Conservation (phyloP, 345 rosid genomes). For the Gossypium anomalum region DNA sequence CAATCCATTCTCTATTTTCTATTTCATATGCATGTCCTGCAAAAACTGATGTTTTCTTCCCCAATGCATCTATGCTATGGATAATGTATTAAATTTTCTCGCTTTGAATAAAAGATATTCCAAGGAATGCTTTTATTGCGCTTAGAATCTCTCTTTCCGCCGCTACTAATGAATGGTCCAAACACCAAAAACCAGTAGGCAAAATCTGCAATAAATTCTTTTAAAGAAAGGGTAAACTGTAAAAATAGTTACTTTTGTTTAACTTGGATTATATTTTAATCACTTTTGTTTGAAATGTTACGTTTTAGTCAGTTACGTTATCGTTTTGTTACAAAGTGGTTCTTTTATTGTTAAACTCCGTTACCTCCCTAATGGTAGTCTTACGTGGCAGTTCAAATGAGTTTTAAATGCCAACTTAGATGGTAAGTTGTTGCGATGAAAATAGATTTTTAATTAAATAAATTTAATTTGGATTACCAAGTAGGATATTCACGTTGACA, state of each 20-base stretch:
- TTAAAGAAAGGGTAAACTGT: not conserved
- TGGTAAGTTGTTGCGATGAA: no score
- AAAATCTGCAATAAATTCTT: not conserved
- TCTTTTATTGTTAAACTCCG: fast-evolving
- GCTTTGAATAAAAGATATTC: not conserved
- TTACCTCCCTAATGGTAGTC: no score
- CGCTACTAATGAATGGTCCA: not conserved
- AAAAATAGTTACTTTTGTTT: no score
- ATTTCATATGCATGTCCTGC: not conserved
- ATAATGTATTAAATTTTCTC: not conserved
- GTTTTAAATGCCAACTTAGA: no score
- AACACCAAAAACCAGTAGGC: not conserved
- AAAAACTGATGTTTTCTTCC: no score
- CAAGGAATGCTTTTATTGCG: not conserved
- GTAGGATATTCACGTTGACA: fast-evolving
- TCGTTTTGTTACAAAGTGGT: no score
- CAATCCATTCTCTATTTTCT: not conserved
- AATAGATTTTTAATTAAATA: no score
- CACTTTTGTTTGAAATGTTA: no score
- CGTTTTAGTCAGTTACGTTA: no score
- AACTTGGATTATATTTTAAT: no score
- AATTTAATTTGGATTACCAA: no score
- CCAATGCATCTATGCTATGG: not conserved
- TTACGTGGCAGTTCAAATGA: no score
- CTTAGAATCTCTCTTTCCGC: not conserved